Evolutionary conservation across 2,329 filamentous ascomycete genomes (phyloP).

Genomic region (Neopestalotiopsis sp.): DNA sequence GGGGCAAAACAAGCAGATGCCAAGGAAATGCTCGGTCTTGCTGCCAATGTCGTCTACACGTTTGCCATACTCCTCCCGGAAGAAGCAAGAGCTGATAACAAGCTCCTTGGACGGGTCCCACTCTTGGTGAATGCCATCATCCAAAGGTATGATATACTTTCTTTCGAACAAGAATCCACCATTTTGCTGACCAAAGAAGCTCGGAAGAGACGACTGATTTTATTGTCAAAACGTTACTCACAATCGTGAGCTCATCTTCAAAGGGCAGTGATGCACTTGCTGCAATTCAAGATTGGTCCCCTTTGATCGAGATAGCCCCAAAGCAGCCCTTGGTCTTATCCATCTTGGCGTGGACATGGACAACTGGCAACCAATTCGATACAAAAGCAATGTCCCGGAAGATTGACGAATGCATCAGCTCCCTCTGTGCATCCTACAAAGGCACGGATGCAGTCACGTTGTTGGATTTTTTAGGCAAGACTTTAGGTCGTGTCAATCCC

Average conservation of each 20-base stretch:
- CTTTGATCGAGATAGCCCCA: constrained; percentile 63
- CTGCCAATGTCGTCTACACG: constrained; percentile 66
- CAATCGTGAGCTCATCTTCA: constrained; percentile 56
- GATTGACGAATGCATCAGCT: constrained; percentile 54
- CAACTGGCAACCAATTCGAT: constrained; percentile 50
- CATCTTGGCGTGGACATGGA: constrained; percentile 62
- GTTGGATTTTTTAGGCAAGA: constrained; percentile 59
- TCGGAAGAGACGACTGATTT: constrained; percentile 57
- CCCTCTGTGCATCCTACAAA: constrained; percentile 58
- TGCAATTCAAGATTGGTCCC: constrained; percentile 54
- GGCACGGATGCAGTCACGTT: constrained; percentile 66
- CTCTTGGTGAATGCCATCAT: constrained; percentile 58
- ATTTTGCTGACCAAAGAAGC: constrained; percentile 39
- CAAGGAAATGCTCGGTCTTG: constrained; percentile 67
- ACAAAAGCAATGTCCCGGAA: constrained; percentile 39
- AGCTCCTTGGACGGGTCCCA: constrained; percentile 59
- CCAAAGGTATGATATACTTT: constrained; percentile 50
- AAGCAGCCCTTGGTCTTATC: constrained; percentile 59
- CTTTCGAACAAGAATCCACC: neutral
- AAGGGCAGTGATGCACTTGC: constrained; percentile 55
- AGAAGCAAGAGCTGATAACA: constrained; percentile 47
- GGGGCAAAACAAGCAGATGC: constrained; percentile 48
- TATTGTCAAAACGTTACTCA: constrained; percentile 63
- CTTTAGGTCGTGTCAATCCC: constrained; percentile 55
- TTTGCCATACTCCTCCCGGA: constrained; percentile 64